These are phyloP conservation scores for Trametopsis cervina DNA, from an alignment of 768 basidiomycete species.

Conservation along the genomic window DNA sequence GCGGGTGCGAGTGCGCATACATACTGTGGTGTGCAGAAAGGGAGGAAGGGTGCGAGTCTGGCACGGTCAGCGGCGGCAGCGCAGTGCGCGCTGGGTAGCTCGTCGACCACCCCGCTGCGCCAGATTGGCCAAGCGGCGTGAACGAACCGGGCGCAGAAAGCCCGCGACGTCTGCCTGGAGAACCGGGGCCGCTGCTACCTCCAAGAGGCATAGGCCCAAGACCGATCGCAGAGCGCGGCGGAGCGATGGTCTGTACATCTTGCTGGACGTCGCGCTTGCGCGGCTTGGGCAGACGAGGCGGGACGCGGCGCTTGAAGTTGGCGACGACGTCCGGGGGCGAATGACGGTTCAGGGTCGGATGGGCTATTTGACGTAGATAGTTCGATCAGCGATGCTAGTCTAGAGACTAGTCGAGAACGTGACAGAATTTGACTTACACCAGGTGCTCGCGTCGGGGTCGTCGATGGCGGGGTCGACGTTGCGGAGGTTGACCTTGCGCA, in stretches of 20 bases:
- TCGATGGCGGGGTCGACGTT: conserved; percentile 93
- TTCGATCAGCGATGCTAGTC: no score
- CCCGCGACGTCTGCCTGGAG: conserved; percentile 53
- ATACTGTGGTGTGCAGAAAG: conserved; percentile 30
- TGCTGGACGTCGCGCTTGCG: conserved; percentile 66
- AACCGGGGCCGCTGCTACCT: conserved; percentile 43
- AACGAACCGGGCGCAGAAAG: conserved; percentile 82
- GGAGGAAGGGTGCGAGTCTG: conserved; percentile 57
- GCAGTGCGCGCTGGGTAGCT: conserved; percentile 43
- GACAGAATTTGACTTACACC: conserved; percentile 60
- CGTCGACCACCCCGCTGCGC: conserved; percentile 51
- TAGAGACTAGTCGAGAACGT: not conserved
- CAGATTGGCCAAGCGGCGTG: conserved; percentile 58
- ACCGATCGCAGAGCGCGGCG: conserved; percentile 70
- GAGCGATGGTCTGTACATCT: conserved; percentile 63
- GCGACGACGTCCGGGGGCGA: conserved; percentile 87
- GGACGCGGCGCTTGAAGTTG: conserved; percentile 93
- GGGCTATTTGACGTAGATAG: conserved; percentile 42
- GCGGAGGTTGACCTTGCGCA: conserved; percentile 95
- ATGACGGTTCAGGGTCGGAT: conserved; percentile 86
- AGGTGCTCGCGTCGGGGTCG: conserved; percentile 94
- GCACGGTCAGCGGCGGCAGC: conserved; percentile 80
- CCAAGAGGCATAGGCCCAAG: conserved; percentile 60
- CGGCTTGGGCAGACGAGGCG: conserved; percentile 85
- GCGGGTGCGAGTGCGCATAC: conserved; percentile 60